Evolutionary conservation across 768 basidiomycete species (phyloP).

Genomic region (Symmetrospora coprosmae): DNA sequence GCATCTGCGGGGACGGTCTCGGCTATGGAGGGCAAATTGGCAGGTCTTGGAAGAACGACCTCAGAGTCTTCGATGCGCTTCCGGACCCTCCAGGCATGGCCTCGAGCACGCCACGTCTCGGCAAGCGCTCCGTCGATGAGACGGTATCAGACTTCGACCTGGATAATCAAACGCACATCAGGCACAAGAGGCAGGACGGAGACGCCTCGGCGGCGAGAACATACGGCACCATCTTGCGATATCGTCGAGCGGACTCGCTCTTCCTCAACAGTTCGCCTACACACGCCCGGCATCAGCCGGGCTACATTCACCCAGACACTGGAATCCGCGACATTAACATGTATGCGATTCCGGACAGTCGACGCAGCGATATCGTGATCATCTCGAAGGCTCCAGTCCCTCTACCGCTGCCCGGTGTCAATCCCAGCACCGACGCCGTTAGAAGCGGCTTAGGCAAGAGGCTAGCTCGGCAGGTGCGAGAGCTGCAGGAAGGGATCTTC

Average conservation of each 20-base stretch:
- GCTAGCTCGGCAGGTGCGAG: conserved; percentile 2
- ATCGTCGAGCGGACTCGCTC: conserved; percentile 31
- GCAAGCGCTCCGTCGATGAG: no score
- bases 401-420: conserved; percentile 1
- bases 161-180: not conserved
- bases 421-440: not conserved
- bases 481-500: not conserved
- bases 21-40: not conserved
- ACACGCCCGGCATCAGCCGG: conserved; percentile 13
- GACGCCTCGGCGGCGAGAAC: not conserved
- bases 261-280: conserved; percentile 15
- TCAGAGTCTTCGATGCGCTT: conserved; percentile 9
- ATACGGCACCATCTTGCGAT: conserved; percentile 30
- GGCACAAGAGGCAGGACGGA: not conserved
- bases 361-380: conserved; percentile 28
- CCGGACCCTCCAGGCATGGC: conserved; percentile 21
- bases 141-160: no score
- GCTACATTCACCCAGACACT: conserved; percentile 24
- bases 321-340: conserved; percentile 31
- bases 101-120: no score
- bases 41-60: conserved; percentile 2
- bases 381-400: conserved; percentile 29
- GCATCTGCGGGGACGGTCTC: conserved; percentile 26
- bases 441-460: no score
- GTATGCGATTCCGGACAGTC: conserved; percentile 27